Evolutionary conservation across 192 early-diverging fungal genomes (phyloP).

Genomic region (Entophlyctis luteolus): DNA sequence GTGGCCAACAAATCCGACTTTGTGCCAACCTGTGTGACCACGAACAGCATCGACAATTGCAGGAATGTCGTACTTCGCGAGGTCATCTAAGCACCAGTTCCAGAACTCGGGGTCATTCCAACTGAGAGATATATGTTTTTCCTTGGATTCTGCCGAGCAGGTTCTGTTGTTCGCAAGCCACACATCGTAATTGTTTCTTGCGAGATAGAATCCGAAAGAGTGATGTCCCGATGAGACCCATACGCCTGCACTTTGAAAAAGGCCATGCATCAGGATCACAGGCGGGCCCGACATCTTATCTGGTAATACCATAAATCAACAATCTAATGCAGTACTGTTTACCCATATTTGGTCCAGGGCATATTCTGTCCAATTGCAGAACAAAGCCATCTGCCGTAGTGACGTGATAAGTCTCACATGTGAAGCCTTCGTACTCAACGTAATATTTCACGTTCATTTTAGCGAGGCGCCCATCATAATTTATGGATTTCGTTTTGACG

Average conservation of each 20-base stretch:
- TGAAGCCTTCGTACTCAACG: constrained; percentile 7
- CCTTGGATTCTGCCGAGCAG: not conserved
- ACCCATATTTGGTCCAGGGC: not conserved
- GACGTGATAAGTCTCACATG: constrained; percentile 11
- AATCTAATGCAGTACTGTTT: no score
- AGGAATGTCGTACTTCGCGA: constrained; percentile 34
- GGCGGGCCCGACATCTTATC: no score
- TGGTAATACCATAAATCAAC: no score
- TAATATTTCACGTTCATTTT: constrained; percentile 18
- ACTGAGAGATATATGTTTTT: constrained; percentile 23
- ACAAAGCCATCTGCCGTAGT: constrained; percentile 17
- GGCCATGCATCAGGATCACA: constrained; percentile 36
- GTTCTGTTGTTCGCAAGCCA: constrained; percentile 35
- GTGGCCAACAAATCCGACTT: constrained; percentile 34
- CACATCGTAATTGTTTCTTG: constrained; percentile 29
- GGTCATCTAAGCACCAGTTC: constrained; percentile 37
- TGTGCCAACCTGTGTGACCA: constrained; percentile 6
- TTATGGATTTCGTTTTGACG: not conserved
- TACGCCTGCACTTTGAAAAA: constrained; percentile 36
- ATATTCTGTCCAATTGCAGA: constrained; percentile 6
- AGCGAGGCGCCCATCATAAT: not conserved
- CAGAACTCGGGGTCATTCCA: constrained; percentile 16
- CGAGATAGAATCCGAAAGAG: constrained; percentile 36
- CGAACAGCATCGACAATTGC: constrained; percentile 26
- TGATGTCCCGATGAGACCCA: constrained; percentile 21